Percentiles rank a stretch among this genome's conserved stretches.
Conservation (phyloP, 371 early-diverging fungal genomes). For the Mucor indicus region DNA sequence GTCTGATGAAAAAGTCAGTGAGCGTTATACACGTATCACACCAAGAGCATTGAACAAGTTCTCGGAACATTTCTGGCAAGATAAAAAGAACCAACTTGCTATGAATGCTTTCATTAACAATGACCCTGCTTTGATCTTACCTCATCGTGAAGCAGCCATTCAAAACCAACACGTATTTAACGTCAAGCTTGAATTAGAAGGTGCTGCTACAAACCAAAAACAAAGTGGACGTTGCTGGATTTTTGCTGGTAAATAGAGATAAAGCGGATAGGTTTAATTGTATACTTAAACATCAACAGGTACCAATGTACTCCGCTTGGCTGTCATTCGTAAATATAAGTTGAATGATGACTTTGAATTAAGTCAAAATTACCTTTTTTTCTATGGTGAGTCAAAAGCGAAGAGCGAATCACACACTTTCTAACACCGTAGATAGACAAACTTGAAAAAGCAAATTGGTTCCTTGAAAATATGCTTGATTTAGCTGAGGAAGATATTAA, state of each 20-base stretch:
- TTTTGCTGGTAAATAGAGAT: conserved; percentile 69
- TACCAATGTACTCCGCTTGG: conserved; percentile 39
- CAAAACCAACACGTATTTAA: conserved; percentile 52
- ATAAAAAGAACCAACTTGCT: conserved; percentile 65
- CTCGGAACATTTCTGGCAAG: conserved; percentile 52
- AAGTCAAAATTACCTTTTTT: conserved; percentile 77
- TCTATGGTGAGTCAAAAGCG: conserved; percentile 58
- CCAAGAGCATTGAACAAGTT: conserved; percentile 27
- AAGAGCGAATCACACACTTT: background rate
- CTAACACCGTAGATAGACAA: conserved; percentile 35
- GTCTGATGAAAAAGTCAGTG: no score
- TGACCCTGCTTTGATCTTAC: conserved; percentile 55
- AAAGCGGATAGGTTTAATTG: background rate
- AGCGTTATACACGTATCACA: conserved; percentile 24
- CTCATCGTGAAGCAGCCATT: conserved; percentile 49
- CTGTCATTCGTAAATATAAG: conserved; percentile 52
- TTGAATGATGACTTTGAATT: conserved; percentile 75
- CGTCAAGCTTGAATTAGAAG: conserved; percentile 60
- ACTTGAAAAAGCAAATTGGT: conserved; percentile 82
- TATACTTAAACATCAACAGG: no score
- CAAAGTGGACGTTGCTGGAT: conserved; percentile 85
- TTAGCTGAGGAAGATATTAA: conserved; percentile 61
- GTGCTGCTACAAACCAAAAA: conserved; percentile 73
- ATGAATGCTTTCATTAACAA: conserved; percentile 62
- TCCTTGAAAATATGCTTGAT: conserved; percentile 75